Evolutionary conservation across 2,329 filamentous ascomycete genomes (phyloP).

Genomic region (Helotiales sp.): DNA sequence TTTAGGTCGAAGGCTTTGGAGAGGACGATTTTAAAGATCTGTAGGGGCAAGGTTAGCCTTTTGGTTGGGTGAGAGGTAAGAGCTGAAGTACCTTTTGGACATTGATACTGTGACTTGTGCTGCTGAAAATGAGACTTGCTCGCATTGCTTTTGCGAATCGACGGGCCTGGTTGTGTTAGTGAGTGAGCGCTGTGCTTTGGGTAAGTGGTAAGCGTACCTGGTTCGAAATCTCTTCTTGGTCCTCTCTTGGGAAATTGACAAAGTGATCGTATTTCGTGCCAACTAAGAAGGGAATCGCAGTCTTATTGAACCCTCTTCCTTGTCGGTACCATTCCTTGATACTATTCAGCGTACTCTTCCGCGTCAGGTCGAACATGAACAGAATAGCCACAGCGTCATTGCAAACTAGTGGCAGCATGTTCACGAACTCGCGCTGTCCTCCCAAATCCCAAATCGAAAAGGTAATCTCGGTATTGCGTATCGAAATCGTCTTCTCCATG

Average conservation of each 20-base stretch:
- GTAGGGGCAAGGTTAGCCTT: conserved; percentile 12
- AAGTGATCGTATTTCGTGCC: conserved; percentile 99
- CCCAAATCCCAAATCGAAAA: conserved; percentile 99
- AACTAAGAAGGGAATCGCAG: conserved; percentile 95
- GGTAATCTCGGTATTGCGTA: conserved; percentile 98
- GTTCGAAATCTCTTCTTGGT: conserved; percentile 97
- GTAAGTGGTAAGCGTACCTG: conserved; percentile 62
- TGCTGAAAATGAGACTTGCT: conserved; percentile 95
- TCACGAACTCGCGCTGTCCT: conserved; percentile 97
- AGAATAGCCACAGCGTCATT: conserved; percentile 98
- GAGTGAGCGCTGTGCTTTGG: too few relatives aligned
- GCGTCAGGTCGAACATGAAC: conserved; percentile 99
- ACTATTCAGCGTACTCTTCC: conserved; percentile 97
- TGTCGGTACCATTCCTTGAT: conserved; percentile 99
- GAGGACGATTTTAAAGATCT: conserved; percentile 99
- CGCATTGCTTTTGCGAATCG: conserved; percentile 98
- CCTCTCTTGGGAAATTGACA: conserved; percentile 95
- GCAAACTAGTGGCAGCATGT: conserved; percentile 99
- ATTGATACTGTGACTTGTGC: conserved; percentile 98
- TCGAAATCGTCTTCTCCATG: conserved; percentile 99
- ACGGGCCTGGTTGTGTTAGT: conserved; percentile 63
- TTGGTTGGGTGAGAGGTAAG: not conserved
- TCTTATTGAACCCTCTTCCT: conserved; percentile 98
- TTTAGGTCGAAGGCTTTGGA: conserved; percentile 98
- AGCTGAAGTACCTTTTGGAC: conserved; percentile 80